Evolutionary conservation across 73 alveolate genomes (phyloP), one percentile per base, ranked within the genome.

Genomic region (Symbiodinium pilosum): DNA sequence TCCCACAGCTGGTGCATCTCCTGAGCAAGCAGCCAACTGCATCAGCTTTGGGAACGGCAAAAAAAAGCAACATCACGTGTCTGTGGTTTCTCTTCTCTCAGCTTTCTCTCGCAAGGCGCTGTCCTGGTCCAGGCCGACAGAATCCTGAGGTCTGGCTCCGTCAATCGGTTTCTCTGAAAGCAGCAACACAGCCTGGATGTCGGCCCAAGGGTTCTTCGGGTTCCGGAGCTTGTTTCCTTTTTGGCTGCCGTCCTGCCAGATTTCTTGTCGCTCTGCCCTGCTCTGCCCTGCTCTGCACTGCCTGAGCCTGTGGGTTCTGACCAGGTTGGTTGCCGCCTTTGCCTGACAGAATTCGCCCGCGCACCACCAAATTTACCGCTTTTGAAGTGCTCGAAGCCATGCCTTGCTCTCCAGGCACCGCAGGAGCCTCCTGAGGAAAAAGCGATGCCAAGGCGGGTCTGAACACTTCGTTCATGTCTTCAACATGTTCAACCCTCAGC

Each of bases 141-240:
- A 24, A 38, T 64, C 81, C 81, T 64, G 41, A 21, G n/a, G 14
- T 28, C 69, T 20, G 24, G 64, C 64, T 7, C 64, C 64, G 64
- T 47, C 64, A 7, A 16, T 16, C 64, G 64, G n/a, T 16, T 47
- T 16, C 64, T 7, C 64, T 47, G 64, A 47, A 16, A 51, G 68
- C 28, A 16, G 1, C 68, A 9, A 4, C 34, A 5, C 51, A 43
- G 20, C 85, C 85, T 73, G 85, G 85, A 73, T 73, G 85, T 73
- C 85, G 30, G 85, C 85, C 85, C 85, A 73, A 30, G 85, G 85
- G 44, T 73, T 73, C 85, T 73, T 73, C 44, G 85, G 85, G 24
- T 73, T n/a, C 32, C 85, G 85, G 44, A 73, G 85, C 36, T 73
- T 73, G 85, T n/a, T 36, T 24, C 85, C 85, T 30, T 73, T n/a